Evolutionary conservation across 305 asterid genomes (phyloP).

Genomic region (Galium porrigens): DNA sequence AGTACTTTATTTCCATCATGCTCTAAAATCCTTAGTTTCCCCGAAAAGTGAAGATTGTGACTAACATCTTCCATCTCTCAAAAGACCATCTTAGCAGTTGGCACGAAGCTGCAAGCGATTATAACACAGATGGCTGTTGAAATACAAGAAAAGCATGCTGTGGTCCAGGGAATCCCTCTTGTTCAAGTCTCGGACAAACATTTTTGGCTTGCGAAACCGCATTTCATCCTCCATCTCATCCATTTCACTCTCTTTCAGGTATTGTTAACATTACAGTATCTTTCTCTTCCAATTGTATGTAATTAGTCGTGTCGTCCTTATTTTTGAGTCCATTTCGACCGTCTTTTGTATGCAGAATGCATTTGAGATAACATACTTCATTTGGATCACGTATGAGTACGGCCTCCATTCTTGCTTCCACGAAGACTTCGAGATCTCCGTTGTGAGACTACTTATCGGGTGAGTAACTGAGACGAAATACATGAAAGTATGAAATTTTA

Average conservation of each 20-base stretch:
- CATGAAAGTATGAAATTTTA: too few relatives aligned
- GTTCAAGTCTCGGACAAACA: slow-evolving; percentile 54
- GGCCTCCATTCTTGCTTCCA: slow-evolving; percentile 78
- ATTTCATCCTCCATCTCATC: slow-evolving; percentile 37
- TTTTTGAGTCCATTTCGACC: neutral
- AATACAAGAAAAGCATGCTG: slow-evolving; percentile 58
- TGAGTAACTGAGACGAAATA: slow-evolving; percentile 16
- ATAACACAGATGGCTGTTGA: slow-evolving; percentile 59
- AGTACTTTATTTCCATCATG: neutral
- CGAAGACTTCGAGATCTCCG: slow-evolving; percentile 36
- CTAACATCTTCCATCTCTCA: slow-evolving; percentile 2
- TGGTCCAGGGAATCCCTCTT: slow-evolving; percentile 57
- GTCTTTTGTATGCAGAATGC: slow-evolving; percentile 51
- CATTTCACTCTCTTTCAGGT: slow-evolving; percentile 45
- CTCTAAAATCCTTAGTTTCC: neutral
- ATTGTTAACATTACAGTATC: neutral
- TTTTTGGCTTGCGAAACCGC: slow-evolving; percentile 52
- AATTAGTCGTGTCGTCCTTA: neutral
- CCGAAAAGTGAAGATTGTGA: neutral
- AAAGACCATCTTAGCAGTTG: slow-evolving; percentile 51
- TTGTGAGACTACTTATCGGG: slow-evolving; percentile 58
- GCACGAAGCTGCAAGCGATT: slow-evolving; percentile 61
- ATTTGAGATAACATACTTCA: slow-evolving; percentile 77
- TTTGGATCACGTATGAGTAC: slow-evolving; percentile 83
- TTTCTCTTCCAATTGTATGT: neutral